Conservation (phyloP, 345 rosid species). For the Gossypium mustelinum region DNA sequence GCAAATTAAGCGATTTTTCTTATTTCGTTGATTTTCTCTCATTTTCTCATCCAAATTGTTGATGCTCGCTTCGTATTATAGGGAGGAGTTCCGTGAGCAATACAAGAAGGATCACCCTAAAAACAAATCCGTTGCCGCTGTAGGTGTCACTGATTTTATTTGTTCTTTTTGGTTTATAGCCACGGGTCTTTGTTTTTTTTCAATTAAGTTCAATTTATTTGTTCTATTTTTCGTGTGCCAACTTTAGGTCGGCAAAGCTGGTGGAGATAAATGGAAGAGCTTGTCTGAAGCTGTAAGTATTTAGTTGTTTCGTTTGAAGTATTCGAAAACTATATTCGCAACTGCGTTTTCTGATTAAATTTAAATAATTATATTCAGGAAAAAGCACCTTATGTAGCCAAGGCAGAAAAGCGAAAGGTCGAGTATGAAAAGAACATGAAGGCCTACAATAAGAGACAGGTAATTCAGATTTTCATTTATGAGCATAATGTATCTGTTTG, state of each 20-base stretch:
- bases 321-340: background rate
- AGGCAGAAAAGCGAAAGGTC: slow-evolving; percentile 77
- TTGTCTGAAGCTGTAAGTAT: slow-evolving; percentile 58
- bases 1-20: slow-evolving; percentile 1
- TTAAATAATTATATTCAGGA: slow-evolving; percentile 40
- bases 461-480: background rate
- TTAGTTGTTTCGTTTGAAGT: background rate
- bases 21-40: background rate
- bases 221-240: background rate
- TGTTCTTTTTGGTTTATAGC: background rate
- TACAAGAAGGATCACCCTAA: slow-evolving; percentile 89
- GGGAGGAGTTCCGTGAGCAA: slow-evolving; percentile 89
- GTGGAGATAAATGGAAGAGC: slow-evolving; percentile 86
- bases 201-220: background rate
- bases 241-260: slow-evolving; percentile 85
- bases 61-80: slow-evolving; percentile 7
- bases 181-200: background rate
- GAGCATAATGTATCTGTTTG: background rate
- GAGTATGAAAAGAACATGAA: slow-evolving; percentile 93
- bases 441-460: slow-evolving; percentile 80
- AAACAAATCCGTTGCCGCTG: slow-evolving; percentile 89
- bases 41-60: background rate
- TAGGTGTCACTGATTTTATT: slow-evolving; percentile 26
- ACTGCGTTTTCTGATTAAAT: background rate
- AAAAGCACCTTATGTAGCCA: slow-evolving; percentile 68